phyloP scores from a whole-genome alignment of 306 rosid genomes.

The Cicer pinnatifidum region DNA sequence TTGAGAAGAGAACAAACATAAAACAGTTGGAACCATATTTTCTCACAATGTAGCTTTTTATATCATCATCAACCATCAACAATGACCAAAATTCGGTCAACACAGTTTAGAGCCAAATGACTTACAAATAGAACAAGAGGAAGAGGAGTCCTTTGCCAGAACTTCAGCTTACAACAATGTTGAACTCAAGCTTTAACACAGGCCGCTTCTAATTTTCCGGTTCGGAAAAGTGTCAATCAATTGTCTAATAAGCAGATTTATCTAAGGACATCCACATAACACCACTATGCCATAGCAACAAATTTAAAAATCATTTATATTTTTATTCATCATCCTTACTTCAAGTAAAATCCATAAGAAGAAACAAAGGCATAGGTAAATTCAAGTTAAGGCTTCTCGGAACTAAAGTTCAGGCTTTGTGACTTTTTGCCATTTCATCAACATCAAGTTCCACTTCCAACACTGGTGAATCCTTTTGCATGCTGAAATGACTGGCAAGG shows the following conservation, averaged over 20 bases:
- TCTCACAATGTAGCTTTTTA: conserved; percentile 15
- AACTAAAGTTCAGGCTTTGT: conserved; percentile 58
- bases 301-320: conserved; percentile 45
- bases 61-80: conserved; percentile 20
- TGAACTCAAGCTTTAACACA: conserved; percentile 44
- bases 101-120: conserved; percentile 30
- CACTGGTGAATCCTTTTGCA: conserved; percentile 71
- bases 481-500: conserved; percentile 63
- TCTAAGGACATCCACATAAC: conserved; percentile 29
- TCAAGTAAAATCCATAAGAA: conserved; percentile 49
- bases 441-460: conserved; percentile 85
- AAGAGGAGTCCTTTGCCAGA: conserved; percentile 38
- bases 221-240: conserved; percentile 1
- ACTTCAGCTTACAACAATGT: conserved; percentile 44
- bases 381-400: conserved; percentile 48
- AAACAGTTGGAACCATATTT: conserved; percentile 29
- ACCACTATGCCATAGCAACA: conserved; percentile 41
- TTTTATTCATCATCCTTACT: conserved; percentile 42
- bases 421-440: conserved; percentile 85
- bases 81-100: conserved; percentile 34
- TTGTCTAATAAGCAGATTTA: conserved; percentile 29
- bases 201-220: not conserved
- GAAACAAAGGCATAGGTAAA: conserved; percentile 47
- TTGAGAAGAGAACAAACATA: not conserved
- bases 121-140: conserved; percentile 25